Conservation (phyloP, 306 rosid genomes). For the Begonia masoniana region DNA sequence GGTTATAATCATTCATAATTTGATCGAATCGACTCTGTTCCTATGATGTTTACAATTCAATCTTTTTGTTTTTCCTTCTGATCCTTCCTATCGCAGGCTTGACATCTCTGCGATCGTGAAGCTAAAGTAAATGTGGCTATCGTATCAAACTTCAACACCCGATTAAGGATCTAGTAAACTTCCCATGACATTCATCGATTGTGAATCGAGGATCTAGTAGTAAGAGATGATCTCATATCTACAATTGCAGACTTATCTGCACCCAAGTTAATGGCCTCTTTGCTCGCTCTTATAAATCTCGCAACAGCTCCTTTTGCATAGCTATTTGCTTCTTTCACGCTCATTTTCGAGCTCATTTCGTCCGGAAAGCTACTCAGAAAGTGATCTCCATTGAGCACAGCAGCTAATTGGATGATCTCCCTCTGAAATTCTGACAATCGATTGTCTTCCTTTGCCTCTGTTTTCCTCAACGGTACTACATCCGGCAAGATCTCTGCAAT, state of each 20-base stretch:
- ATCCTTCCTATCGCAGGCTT: too few species aligned
- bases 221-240: constrained; percentile 98
- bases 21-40: too few species aligned
- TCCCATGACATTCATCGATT: constrained; percentile 12
- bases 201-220: constrained; percentile 69
- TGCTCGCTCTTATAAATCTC: constrained; percentile 89
- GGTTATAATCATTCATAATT: too few species aligned
- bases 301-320: constrained; percentile 71
- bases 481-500: constrained; percentile 72
- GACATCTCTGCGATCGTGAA: too few species aligned
- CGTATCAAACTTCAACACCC: too few species aligned
- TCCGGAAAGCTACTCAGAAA: constrained; percentile 84
- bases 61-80: too few species aligned
- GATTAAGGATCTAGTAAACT: too few species aligned
- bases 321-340: constrained; percentile 64
- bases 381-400: constrained; percentile 88
- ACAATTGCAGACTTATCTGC: constrained; percentile 89
- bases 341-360: constrained; percentile 82
- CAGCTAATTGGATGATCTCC: constrained; percentile 87
- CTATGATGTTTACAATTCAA: too few species aligned
- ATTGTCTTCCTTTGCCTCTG: constrained; percentile 55
- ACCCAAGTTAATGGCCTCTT: constrained; percentile 84
- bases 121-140: too few species aligned
- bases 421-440: constrained; percentile 75
- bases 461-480: constrained; percentile 59